Base-by-base conservation (phyloP, 1,139 yeast species). In the Saccharomycopsis phalli region DNA sequence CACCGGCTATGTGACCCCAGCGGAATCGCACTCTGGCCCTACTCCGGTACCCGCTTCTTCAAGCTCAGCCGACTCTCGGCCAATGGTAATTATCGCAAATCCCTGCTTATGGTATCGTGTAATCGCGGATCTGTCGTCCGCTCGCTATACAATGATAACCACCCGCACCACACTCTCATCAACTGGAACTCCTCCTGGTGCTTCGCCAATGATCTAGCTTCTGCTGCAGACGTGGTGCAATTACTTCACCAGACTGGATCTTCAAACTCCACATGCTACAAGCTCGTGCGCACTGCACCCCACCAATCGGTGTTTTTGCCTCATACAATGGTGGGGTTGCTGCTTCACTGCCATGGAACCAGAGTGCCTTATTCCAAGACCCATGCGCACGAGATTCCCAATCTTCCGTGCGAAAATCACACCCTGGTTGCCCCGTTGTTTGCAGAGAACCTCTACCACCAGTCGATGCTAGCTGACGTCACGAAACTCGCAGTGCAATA, bases 171-270 rank as follows among this genome's bases (percentile, higher is more conserved):
- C n/a, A 33, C 34, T 27, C 35, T 39, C n/a, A 30, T 40, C 19
- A 38, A 38, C 20, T 44, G 47, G 47, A 44, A 44, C 35, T 35
- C 38, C 4, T 37, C 47, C 4, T 28, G 41, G 10, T 44, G 47
- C 22, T 5, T 39, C 13, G 22, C 28, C 44, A 40, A 18, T 40
- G 8, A 7, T 6, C 25, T n/a, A n/a, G n/a, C n/a, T n/a, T n/a
- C n/a, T n/a, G n/a, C n/a, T n/a, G n/a, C n/a, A n/a, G n/a, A n/a
- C n/a, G n/a, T n/a, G 46, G 22, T 33, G 31, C n/a, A n/a, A n/a
- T n/a, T n/a, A n/a, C n/a, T n/a, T n/a, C n/a, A n/a, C n/a, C n/a
- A n/a, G n/a, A n/a, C n/a, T n/a, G n/a, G n/a, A n/a, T n/a, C n/a
- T n/a, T n/a, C n/a, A n/a, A n/a, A n/a, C n/a, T n/a, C n/a, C n/a